These are phyloP conservation scores for Thelonectria discophora DNA, from an alignment of 2,329 filamentous ascomycete genomes.

Conservation along the genomic window DNA sequence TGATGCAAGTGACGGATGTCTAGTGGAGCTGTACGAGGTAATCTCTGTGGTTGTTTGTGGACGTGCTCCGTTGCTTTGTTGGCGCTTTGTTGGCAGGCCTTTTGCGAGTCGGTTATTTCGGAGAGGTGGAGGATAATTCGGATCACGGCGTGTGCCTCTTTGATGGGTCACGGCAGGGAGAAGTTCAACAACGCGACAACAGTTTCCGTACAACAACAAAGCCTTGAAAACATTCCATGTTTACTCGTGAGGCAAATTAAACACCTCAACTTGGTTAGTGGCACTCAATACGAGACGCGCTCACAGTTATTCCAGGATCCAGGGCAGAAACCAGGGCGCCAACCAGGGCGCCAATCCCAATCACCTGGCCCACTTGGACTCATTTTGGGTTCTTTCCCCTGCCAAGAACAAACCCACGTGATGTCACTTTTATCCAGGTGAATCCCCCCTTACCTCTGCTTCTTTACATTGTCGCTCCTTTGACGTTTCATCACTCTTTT, in stretches of 20 bases:
- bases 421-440: too few relatives aligned
- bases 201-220: too few relatives aligned
- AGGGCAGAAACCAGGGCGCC: too few relatives aligned
- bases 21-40: slow-evolving; percentile 16
- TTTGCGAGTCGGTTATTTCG: neutral
- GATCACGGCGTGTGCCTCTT: slow-evolving; percentile 3
- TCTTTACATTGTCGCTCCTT: slow-evolving; percentile 6
- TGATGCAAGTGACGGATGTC: neutral
- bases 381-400: slow-evolving; percentile 31
- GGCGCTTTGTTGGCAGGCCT: neutral
- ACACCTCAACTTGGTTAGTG: slow-evolving; percentile 23
- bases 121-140: slow-evolving; percentile 3
- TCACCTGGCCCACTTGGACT: slow-evolving; percentile 34
- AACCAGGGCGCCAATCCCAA: slow-evolving; percentile 34
- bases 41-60: slow-evolving; percentile 6
- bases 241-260: slow-evolving; percentile 32
- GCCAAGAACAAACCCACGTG: slow-evolving; percentile 28
- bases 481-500: slow-evolving; percentile 17
- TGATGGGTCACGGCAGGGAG: too few relatives aligned
- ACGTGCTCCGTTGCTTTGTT: neutral
- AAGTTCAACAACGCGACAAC: too few relatives aligned
- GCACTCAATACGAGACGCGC: slow-evolving; percentile 33
- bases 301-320: slow-evolving; percentile 38
- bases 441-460: neutral
- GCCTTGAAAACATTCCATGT: neutral